Percentiles rank a stretch among this genome's conserved stretches.
phyloP scores from a whole-genome alignment of 1,284 basidiomycete genomes.

The Trichosporon faecale region DNA sequence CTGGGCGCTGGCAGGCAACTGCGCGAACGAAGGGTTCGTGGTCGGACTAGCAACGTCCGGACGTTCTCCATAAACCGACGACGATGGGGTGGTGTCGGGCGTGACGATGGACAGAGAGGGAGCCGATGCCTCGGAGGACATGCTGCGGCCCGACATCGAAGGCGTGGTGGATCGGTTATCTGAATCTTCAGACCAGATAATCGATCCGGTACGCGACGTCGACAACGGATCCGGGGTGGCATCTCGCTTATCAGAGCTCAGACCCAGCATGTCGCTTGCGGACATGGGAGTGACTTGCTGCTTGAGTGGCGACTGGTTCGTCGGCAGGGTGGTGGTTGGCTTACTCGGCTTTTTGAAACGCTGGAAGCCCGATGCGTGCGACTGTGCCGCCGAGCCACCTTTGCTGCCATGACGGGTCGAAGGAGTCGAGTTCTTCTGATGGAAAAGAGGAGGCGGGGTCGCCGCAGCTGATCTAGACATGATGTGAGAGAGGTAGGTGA shows the following conservation, averaged over 20 bases:
- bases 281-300: conserved; percentile 26
- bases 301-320: conserved; percentile 21
- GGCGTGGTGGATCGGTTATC: conserved; percentile 23
- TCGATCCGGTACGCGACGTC: conserved; percentile 14
- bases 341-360: conserved; percentile 20
- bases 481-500: conserved; percentile 15
- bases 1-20: conserved; percentile 15
- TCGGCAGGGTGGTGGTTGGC: background rate
- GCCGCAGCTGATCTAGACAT: conserved; percentile 46
- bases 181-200: conserved; percentile 18
- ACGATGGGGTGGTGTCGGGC: conserved; percentile 23
- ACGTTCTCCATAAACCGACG: conserved; percentile 20
- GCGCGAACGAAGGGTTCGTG: conserved; percentile 5
- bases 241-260: conserved; percentile 11
- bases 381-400: conserved; percentile 12
- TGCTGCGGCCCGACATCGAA: conserved; percentile 19
- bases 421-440: conserved; percentile 38
- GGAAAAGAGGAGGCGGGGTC: conserved; percentile 46
- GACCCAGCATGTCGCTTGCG: conserved; percentile 24
- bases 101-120: conserved; percentile 16
- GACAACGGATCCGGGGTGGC: conserved; percentile 23
- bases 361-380: conserved; percentile 17
- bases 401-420: conserved; percentile 37
- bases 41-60: conserved; percentile 4
- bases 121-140: conserved; percentile 14